Percentiles rank a stretch among this genome's conserved stretches.
Evolutionary conservation across 2,329 filamentous ascomycete genomes (phyloP).

Genomic region (Botrytis medusae): DNA sequence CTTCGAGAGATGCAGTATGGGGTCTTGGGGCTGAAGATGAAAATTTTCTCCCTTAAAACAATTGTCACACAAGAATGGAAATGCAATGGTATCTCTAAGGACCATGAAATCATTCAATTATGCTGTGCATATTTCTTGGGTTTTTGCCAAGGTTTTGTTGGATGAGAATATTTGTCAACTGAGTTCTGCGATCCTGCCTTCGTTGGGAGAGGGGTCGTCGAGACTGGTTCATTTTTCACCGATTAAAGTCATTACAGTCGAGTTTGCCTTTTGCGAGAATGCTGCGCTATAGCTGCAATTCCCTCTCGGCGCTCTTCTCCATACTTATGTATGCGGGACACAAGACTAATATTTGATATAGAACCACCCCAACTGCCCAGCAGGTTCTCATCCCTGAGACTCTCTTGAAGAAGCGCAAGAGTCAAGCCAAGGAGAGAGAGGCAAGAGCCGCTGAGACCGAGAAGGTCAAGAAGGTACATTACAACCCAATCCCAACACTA

Average conservation of each 20-base stretch:
- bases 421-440: conserved; percentile 97
- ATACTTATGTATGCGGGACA: conserved; percentile 64
- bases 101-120: conserved; percentile 30
- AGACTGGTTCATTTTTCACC: conserved; percentile 55
- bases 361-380: conserved; percentile 89
- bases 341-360: conserved; percentile 75
- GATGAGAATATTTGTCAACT: conserved; percentile 57
- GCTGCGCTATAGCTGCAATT: conserved; percentile 89
- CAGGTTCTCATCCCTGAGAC: conserved; percentile 98
- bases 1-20: conserved; percentile 60
- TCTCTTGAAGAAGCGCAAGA: conserved; percentile 99
- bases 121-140: conserved; percentile 49
- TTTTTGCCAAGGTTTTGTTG: conserved; percentile 69
- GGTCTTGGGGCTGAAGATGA: conserved; percentile 76
- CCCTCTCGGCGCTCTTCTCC: conserved; percentile 77
- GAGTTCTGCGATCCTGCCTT: conserved; percentile 26
- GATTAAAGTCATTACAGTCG: conserved; percentile 74
- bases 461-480: conserved; percentile 81
- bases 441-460: conserved; percentile 75
- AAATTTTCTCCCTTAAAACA: conserved; percentile 71
- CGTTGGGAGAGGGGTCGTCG: conserved; percentile 33
- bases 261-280: conserved; percentile 88
- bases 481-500: not conserved
- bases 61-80: conserved; percentile 57
- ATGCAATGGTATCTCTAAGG: conserved; percentile 37